Conservation (phyloP, 2,329 filamentous ascomycete species). For the Hypoxylon sp. region DNA sequence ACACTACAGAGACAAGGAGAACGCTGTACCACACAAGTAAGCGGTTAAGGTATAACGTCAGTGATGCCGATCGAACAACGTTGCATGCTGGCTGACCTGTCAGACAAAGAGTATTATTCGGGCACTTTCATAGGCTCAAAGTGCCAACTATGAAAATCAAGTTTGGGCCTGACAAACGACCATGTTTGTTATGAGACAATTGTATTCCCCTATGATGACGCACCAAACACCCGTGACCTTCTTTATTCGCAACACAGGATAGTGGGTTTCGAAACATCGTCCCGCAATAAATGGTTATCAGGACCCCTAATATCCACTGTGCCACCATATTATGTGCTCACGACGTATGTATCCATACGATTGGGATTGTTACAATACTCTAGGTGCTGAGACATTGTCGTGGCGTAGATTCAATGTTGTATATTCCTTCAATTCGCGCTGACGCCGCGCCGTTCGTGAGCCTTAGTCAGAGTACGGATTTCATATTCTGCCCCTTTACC, state of each 20-base stretch:
- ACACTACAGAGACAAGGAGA: conserved; percentile 15
- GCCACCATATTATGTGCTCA: conserved; percentile 21
- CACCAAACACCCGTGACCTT: conserved; percentile 20
- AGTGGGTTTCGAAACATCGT: conserved; percentile 36
- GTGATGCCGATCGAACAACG: conserved; percentile 41
- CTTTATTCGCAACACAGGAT: conserved; percentile 33
- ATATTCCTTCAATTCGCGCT: conserved; percentile 10
- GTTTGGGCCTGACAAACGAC: conserved; percentile 19
- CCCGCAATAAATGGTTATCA: conserved; percentile 18
- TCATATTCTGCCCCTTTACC: not conserved
- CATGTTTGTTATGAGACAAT: conserved; percentile 13
- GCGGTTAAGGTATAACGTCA: conserved; percentile 28
- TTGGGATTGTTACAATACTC: conserved; percentile 18
- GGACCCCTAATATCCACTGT: conserved; percentile 15
- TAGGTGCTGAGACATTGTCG: conserved; percentile 2
- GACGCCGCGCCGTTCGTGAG: conserved; percentile 8
- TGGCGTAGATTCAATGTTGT: conserved; percentile 1
- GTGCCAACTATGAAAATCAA: conserved; percentile 13
- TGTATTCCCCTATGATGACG: conserved; percentile 31
- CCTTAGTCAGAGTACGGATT: conserved; percentile 29
- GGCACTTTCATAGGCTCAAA: conserved; percentile 30
- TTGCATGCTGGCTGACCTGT: conserved; percentile 39
- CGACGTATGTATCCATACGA: conserved; percentile 24
- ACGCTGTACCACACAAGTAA: conserved; percentile 4
- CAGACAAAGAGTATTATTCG: conserved; percentile 30